Base-by-base conservation (phyloP, 106 monocot species). In the Dactylorhiza incarnata region DNA sequence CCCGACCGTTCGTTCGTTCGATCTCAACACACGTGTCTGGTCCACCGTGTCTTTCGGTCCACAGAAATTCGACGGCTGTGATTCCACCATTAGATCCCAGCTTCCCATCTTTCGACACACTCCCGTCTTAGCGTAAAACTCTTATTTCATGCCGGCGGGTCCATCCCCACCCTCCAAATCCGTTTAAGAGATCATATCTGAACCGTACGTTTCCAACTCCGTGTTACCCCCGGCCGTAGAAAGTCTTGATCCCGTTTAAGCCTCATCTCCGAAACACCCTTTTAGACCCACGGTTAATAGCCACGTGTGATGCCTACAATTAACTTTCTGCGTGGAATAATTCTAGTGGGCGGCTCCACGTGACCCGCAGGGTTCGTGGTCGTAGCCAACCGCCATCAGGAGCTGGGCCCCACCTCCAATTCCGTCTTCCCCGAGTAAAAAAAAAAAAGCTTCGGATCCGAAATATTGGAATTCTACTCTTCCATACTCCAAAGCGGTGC, bases 351-450 rank as follows among this genome's bases (percentile, higher is more conserved):
- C 26, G 17, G 65, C 13, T 65, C 58, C 65, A 13, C 26, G 13
- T 26, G 19, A 12, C 12, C 29, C 29, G 65, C 29, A 13, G 13
- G 26, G 24, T 29, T 65, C 29, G 65, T 24, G 29, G 14, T 45
- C 44, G 10, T 17, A 45, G 16, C 69, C 72, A 72, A 72, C 48
- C 49, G 72, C 72, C 17, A 72, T 72, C 46, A 14, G 69, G 45
- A 45, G 69, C 16, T 69, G 45, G 45, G 16, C 69, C 69, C 65
- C 65, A 65, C 29, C 29, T 10, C 65, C 65, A 26, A 65, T 65
- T 9, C 65, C 29, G 24, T 65, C 26, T 65, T 29, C 65, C 26
- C 63, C 65, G 65, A 37, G 65, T 19, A 48, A 20, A 7, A 29
- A 29, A 29, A 29, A 29, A 29, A 29, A 49, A 7, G 72, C 22